phyloP scores from a whole-genome alignment of 2,329 filamentous ascomycete genomes.

The Aspergillus phoenicis region DNA sequence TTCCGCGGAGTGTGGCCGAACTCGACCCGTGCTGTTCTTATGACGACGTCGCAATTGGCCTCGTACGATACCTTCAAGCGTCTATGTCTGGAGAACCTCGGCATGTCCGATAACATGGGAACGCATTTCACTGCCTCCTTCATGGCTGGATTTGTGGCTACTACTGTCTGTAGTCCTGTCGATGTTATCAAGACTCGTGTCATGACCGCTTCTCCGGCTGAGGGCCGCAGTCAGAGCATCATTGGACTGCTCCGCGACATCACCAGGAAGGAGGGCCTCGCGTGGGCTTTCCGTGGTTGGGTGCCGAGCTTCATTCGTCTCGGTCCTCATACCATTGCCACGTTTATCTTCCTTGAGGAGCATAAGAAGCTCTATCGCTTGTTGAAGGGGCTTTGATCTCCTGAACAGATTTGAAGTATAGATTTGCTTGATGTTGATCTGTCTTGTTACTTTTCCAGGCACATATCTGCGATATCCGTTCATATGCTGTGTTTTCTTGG shows the following conservation, averaged over 20 bases:
- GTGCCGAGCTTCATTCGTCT: constrained; percentile 67
- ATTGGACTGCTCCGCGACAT: constrained; percentile 56
- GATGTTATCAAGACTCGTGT: constrained; percentile 69
- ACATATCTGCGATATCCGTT: background rate
- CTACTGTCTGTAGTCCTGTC: constrained; percentile 67
- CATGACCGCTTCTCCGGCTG: constrained; percentile 57
- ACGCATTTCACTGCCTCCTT: constrained; percentile 67
- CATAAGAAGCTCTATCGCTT: constrained; percentile 65
- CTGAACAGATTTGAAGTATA: constrained; percentile 56
- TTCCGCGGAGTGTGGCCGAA: constrained; percentile 76
- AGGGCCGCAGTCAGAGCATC: constrained; percentile 49
- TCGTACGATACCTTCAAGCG: constrained; percentile 67
- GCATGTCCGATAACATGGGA: constrained; percentile 57
- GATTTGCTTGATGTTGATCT: constrained; percentile 15
- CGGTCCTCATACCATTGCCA: constrained; percentile 67
- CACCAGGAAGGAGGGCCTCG: constrained; percentile 58
- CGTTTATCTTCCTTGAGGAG: constrained; percentile 68
- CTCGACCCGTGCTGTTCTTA: constrained; percentile 63
- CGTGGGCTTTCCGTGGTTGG: constrained; percentile 69
- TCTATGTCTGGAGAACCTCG: constrained; percentile 54
- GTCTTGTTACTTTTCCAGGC: constrained; percentile 1
- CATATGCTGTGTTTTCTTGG: background rate
- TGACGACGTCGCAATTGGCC: constrained; percentile 66
- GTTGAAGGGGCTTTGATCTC: constrained; percentile 38
- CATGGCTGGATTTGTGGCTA: constrained; percentile 66